These are phyloP conservation scores for Fusarium avenaceum DNA, from an alignment of 2,329 filamentous ascomycete species.

Conservation along the genomic window DNA sequence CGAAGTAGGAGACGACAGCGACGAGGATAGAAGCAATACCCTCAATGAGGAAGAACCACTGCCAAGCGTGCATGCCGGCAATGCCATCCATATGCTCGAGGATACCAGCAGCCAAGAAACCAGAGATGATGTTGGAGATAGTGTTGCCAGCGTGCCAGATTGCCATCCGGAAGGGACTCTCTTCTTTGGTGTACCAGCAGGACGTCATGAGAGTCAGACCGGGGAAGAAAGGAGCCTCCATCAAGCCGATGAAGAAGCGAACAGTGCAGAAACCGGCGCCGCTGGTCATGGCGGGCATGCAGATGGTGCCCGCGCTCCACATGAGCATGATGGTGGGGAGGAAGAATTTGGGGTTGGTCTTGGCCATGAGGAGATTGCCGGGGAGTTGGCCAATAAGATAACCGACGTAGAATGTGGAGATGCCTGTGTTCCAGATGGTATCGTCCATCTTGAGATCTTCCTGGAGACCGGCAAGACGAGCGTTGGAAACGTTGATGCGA, in stretches of 20 bases:
- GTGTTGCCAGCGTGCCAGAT: slow-evolving; percentile 63
- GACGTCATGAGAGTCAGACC: slow-evolving; percentile 52
- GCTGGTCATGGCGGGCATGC: slow-evolving; percentile 58
- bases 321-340: slow-evolving; percentile 58
- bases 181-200: slow-evolving; percentile 62
- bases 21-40: slow-evolving; percentile 51
- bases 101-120: slow-evolving; percentile 60
- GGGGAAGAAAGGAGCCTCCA: slow-evolving; percentile 60
- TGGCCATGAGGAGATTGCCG: slow-evolving; percentile 62
- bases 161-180: slow-evolving; percentile 60
- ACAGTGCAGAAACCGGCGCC: slow-evolving; percentile 49
- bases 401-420: slow-evolving; percentile 61
- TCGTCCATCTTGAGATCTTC: slow-evolving; percentile 55
- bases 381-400: slow-evolving; percentile 63
- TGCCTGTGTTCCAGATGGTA: slow-evolving; percentile 57
- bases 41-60: slow-evolving; percentile 61
- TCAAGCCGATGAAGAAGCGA: slow-evolving; percentile 53
- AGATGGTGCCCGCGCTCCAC: slow-evolving; percentile 59
- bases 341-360: slow-evolving; percentile 54
- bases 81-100: slow-evolving; percentile 59
- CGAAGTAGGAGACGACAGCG: slow-evolving; percentile 53
- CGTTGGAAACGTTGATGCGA: slow-evolving; percentile 64
- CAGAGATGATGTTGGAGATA: slow-evolving; percentile 61
- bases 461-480: slow-evolving; percentile 56
- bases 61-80: slow-evolving; percentile 55